Base-by-base conservation (phyloP, 2,329 filamentous ascomycete genomes). In the Fusarium protoensiforme region DNA sequence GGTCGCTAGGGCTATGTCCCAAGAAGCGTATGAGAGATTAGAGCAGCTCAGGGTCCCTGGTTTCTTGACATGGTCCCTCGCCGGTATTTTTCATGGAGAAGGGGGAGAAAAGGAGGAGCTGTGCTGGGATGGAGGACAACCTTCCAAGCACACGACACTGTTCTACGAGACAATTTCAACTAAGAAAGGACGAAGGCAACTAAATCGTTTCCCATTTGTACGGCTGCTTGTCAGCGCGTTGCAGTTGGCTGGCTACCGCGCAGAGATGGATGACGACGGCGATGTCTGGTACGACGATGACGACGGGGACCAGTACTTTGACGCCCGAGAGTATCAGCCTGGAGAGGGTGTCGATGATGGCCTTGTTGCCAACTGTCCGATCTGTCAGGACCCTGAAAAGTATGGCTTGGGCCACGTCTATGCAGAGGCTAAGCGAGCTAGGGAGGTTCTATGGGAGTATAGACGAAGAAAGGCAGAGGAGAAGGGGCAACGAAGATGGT, bases 221-320 rank as follows among this genome's bases (percentile, higher is more conserved):
- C 22, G 22, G 41, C 22, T 46, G 22, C 41, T 46, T 46, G 41
- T 27, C 14, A 27, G 27, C 22, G 22, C 41, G 2, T 18, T 46
- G 22, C 41, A 46, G 14, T 27, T 46, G 41, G 22, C 41, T 9
- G 41, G 41, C 14, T 46, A 46, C 22, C 41, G 22, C 14, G 14
- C 22, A 10, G 14, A 16, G 0, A 10, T 46, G 20, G 22, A 27
- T 6, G 14, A 10, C 8, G 14, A 18, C 0, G 41, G 7, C 0
- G 22, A 46, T 3, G 2, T 46, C 22, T 46, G 14, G 13, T 46
- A 6, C 2, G 41, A 46, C 2, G 8, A 10, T 3, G 22, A 18
- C 0, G 41, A 46, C 2, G 41, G 41, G 2, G 41, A 27, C 5
- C 14, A 3, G 0, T 46, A 46, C 14, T 27, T 46, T 27, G 41